These are phyloP conservation scores for Poteriospumella lacustris DNA, from an alignment of 108 stramenopile species.

Conservation along the genomic window DNA sequence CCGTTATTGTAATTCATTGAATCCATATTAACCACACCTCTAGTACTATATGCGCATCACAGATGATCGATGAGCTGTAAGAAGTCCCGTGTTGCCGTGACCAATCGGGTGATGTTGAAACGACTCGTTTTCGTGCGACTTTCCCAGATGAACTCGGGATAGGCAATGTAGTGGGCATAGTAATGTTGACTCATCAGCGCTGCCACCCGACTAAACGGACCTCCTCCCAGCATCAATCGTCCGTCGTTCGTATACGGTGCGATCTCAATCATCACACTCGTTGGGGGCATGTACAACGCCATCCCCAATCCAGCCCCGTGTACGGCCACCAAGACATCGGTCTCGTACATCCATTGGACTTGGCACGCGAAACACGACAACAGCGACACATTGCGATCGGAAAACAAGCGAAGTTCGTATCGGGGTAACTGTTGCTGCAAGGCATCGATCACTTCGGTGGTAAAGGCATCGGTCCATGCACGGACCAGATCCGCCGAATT, in stretches of 20 bases:
- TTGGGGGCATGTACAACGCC: neutral
- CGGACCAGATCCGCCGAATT: neutral
- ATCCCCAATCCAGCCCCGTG: neutral
- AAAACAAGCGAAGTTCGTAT: neutral
- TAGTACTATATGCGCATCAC: too few species aligned
- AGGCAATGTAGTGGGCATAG: neutral
- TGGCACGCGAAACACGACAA: neutral
- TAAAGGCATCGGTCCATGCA: neutral
- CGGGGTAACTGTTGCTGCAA: neutral
- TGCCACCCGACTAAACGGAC: constrained; percentile 13
- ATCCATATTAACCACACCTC: too few species aligned
- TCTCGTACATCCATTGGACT: neutral
- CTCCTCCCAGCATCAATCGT: constrained; percentile 5
- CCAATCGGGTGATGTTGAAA: too few species aligned
- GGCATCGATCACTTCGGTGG: neutral
- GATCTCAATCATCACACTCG: neutral
- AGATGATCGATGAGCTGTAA: too few species aligned
- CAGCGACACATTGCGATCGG: neutral
- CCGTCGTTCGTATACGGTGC: constrained; percentile 9
- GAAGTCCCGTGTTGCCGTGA: too few species aligned
- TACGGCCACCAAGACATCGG: neutral
- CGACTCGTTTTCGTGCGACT: too few species aligned
- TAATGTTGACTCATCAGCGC: neutral
- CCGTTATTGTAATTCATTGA: too few species aligned
- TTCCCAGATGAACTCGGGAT: too few species aligned